Evolutionary conservation across 2,329 filamentous ascomycete species (phyloP), one percentile per base, ranked within the genome.

Genomic region (Akanthomyces muscarius): DNA sequence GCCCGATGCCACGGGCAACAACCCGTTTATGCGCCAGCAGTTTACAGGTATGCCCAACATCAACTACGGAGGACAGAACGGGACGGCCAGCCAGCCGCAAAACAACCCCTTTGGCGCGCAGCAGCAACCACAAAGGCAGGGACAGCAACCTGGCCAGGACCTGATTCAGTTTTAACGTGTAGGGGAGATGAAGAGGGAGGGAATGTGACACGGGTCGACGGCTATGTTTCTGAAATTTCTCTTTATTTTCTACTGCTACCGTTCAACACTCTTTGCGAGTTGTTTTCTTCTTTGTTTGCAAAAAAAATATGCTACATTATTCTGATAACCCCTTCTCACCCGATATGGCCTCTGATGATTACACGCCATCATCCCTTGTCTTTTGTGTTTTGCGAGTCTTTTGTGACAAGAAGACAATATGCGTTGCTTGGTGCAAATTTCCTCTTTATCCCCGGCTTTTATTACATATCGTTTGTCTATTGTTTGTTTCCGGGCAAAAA

Each of bases 1-100:
- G 65, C 73, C 81, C 61, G 81, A 92, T 23, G 91, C 91, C 0
- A 92, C 88, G 2, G 89, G 89, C 38, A 95, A 86, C 79, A 98
- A 98, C 72, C 95, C 95, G 0, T 99, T 98, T 79, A 79, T 96
- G 69, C 86, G 88, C 65, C 86, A 87, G 65, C 92, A 96, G 73
- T 95, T 89, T 70, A 96, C 91, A 0, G 92, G 92, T 45, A 86
- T 89, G 83, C 87, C 87, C 33, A 80, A 79, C 38, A 77, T 84
- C 33, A 81, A 79, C 52, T 88, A 89, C 66, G 78, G 79, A 18
- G 66, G 69, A 36, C 78, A 79, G 64, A 80, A 81, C 70, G 81
- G 81, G 11, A 79, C 83, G 76, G 84, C 83, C 66, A 81, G 84
- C 28, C 78, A 74, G 45, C 44, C 72, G 18, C 44, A 72, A 65